Evolutionary conservation across 1,284 basidiomycete genomes (phyloP), one percentile per base, ranked within the genome.

Genomic region (Fomitiporia mediterranea): DNA sequence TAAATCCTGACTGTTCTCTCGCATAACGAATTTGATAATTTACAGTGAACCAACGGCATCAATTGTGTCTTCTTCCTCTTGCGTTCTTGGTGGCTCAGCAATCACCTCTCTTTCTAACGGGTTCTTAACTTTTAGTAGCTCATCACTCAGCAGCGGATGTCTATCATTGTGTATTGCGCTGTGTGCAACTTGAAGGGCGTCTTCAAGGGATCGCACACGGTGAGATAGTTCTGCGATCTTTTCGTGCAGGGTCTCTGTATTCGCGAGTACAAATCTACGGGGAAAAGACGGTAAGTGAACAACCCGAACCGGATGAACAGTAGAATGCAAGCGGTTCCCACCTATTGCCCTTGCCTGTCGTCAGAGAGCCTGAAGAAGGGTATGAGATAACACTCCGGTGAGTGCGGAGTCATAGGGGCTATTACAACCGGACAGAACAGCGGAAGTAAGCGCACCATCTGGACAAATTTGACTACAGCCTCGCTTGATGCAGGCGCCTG

Each of bases 341-440:
- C 82, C 83, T 72, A 66, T 85, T 86, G 17, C 84, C 84, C 66
- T 83, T 85, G 55, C 84, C 83, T n/a, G 84, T 85, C 5, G 83
- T 85, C 47, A 86, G 72, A 39, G 82, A 83, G 15, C 81, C 83
- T 84, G 65, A 19, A 54, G 54, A 57, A 44, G 56, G 52, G 40
- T 53, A 34, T 57, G 56, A 51, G 55, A 53, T 59, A 55, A 59
- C 51, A 34, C 37, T 59, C 57, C 57, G 57, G 49, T 55, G 47
- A 55, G 53, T 53, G 47, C 57, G 57, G 57, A 55, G n/a, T 44
- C 47, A n/a, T 35, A 57, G 30, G 53, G 43, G 28, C 48, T 60
- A 57, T 50, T 56, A 48, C 54, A 56, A 37, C 25, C 39, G 19
- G 53, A 56, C 51, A 27, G 40, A 51, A 57, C 13, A 34, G 21